Percentiles rank a stretch among this genome's conserved stretches.
phyloP scores from a whole-genome alignment of 78 protist species.

The Protostelium mycophagum region DNA sequence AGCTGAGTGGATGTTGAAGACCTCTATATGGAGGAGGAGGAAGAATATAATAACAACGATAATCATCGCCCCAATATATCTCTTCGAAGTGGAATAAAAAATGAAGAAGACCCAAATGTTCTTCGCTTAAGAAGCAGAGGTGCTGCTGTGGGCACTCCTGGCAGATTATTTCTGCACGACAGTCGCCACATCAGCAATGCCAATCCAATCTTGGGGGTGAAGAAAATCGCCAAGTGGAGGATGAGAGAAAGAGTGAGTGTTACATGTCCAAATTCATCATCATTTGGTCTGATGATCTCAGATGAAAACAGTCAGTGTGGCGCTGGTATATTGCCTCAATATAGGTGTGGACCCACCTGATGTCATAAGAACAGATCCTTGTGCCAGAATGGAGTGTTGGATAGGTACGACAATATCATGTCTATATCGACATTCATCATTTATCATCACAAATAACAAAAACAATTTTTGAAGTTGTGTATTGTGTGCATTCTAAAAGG shows the following conservation, averaged over 20 bases:
- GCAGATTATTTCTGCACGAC: conserved; percentile 4
- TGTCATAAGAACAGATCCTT: conserved; percentile 75
- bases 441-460: neutral
- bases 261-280: neutral
- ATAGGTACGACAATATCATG: conserved; percentile 42
- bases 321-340: conserved; percentile 88
- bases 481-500: too few species aligned
- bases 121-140: neutral
- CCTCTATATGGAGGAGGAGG: too few species aligned
- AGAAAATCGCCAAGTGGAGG: conserved; percentile 65
- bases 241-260: conserved; percentile 67
- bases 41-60: too few species aligned
- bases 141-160: neutral
- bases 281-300: conserved; percentile 1
- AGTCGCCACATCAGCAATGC: conserved; percentile 55
- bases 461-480: neutral
- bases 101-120: neutral
- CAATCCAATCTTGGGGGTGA: conserved; percentile 36
- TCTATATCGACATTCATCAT: neutral
- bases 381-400: conserved; percentile 91
- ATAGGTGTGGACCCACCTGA: conserved; percentile 98
- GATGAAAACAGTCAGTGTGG: conserved; percentile 88
- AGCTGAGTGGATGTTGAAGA: too few species aligned
- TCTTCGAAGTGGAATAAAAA: too few species aligned
- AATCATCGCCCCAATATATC: too few species aligned